These are phyloP conservation scores for Eucalyptus albens DNA, from an alignment of 345 rosid genomes.

Conservation along the genomic window DNA sequence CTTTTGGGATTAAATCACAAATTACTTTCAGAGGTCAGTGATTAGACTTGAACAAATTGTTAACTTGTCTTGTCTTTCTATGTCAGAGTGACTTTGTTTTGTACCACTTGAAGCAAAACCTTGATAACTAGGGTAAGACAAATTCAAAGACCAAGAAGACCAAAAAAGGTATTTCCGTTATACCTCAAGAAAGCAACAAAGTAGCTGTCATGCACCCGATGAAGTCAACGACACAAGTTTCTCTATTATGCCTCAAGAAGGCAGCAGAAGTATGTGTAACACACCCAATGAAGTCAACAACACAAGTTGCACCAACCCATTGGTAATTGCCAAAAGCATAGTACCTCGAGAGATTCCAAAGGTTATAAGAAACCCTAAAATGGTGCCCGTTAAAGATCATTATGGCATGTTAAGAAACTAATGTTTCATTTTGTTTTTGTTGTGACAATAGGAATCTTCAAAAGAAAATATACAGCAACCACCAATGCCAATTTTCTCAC, in stretches of 20 bases:
- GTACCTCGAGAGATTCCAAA: not conserved
- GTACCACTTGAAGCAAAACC: not conserved
- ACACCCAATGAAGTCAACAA: not conserved
- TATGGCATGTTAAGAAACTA: not conserved
- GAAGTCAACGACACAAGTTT: not conserved
- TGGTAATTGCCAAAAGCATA: not conserved
- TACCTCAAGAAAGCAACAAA: not conserved
- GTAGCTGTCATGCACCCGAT: not conserved
- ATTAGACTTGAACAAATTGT: not conserved
- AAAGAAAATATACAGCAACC: not conserved
- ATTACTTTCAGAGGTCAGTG: not conserved
- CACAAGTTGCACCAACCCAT: not conserved
- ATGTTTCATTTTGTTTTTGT: not conserved
- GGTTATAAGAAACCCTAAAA: not conserved
- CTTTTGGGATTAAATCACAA: not conserved
- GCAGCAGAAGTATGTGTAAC: not conserved
- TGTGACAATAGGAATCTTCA: not conserved
- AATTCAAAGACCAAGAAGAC: not conserved
- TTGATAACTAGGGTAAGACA: not conserved
- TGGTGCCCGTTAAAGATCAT: not conserved
- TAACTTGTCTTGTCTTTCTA: not conserved
- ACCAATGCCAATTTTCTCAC: not conserved
- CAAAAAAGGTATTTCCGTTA: not conserved
- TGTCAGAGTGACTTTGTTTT: not conserved
- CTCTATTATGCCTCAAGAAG: not conserved